Percentiles rank a stretch among this genome's conserved stretches.
These are phyloP conservation scores for Candida glaebosa DNA, from an alignment of 805 yeast species.

Conservation along the genomic window DNA sequence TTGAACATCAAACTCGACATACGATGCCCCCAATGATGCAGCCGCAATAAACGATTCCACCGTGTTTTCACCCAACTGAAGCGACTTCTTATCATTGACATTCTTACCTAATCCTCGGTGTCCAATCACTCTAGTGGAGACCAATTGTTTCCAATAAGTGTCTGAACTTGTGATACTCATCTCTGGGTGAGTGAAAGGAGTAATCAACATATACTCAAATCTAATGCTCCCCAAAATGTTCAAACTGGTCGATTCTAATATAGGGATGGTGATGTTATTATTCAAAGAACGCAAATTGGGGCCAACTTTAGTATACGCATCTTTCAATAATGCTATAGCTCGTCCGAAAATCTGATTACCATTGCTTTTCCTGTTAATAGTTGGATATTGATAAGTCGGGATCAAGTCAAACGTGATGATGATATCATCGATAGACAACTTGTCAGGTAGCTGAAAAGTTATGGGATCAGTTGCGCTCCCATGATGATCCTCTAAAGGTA, in stretches of 20 bases:
- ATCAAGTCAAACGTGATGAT: constrained; percentile 78
- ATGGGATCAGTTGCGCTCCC: constrained; percentile 72
- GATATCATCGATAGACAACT: constrained; percentile 48
- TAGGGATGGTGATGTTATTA: constrained; percentile 66
- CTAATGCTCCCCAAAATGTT: constrained; percentile 74
- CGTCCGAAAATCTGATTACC: constrained; percentile 57
- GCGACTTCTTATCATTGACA: constrained; percentile 61
- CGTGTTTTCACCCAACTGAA: constrained; percentile 94
- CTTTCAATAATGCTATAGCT: constrained; percentile 70
- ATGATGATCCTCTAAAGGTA: constrained; percentile 79
- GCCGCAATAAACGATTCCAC: constrained; percentile 95
- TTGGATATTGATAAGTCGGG: constrained; percentile 70
- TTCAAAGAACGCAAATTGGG: constrained; percentile 62
- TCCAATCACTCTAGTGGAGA: constrained; percentile 88
- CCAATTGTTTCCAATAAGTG: constrained; percentile 88
- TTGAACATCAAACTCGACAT: constrained; percentile 96
- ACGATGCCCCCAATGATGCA: constrained; percentile 92
- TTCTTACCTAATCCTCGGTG: constrained; percentile 96
- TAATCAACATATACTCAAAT: constrained; percentile 71
- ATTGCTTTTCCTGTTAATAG: constrained; percentile 9
- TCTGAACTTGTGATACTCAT: constrained; percentile 65
- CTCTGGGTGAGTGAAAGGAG: constrained; percentile 68
- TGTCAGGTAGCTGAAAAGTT: constrained; percentile 56
- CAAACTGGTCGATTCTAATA: constrained; percentile 66
- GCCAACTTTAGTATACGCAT: constrained; percentile 66